Percentiles rank a stretch among this genome's conserved stretches.
These are phyloP conservation scores for Syzygium oleosum DNA, from an alignment of 345 rosid genomes.

Conservation along the genomic window DNA sequence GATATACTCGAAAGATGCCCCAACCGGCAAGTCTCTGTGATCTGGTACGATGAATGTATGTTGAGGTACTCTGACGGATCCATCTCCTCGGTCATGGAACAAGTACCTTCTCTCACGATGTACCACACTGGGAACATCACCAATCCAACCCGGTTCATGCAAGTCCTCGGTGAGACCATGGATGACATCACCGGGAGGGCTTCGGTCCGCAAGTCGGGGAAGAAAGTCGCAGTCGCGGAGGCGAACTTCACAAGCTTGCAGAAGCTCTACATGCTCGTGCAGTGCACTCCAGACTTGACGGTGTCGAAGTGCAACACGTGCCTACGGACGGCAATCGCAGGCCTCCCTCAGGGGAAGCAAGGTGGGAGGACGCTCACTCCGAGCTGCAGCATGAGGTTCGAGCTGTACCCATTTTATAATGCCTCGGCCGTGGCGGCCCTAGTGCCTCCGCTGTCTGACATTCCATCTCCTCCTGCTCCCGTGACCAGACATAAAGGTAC, in stretches of 20 bases:
- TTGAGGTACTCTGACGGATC: constrained; percentile 6
- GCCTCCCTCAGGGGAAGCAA: background rate
- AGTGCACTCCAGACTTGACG: constrained; percentile 16
- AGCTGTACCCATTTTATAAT: background rate
- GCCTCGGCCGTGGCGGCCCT: background rate
- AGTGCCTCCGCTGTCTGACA: background rate
- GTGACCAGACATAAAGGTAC: background rate
- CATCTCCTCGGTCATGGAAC: constrained; percentile 10
- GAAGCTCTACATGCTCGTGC: constrained; percentile 14
- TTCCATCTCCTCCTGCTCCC: background rate
- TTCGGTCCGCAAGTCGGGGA: background rate
- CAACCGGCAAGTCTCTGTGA: constrained; percentile 20
- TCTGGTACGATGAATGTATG: constrained; percentile 15
- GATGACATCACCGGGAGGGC: constrained; percentile 5
- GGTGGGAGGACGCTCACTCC: background rate
- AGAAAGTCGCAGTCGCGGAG: background rate
- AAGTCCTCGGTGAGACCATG: background rate
- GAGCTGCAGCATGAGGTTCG: background rate
- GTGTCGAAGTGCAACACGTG: constrained; percentile 25
- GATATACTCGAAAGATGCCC: constrained; percentile 22
- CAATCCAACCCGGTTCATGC: constrained; percentile 6
- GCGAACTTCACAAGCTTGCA: background rate
- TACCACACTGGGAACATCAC: constrained; percentile 5
- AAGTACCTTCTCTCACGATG: constrained; percentile 1
- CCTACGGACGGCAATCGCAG: background rate